Base-by-base conservation (phyloP, 208 protist species). In the Leishmania braziliensis region DNA sequence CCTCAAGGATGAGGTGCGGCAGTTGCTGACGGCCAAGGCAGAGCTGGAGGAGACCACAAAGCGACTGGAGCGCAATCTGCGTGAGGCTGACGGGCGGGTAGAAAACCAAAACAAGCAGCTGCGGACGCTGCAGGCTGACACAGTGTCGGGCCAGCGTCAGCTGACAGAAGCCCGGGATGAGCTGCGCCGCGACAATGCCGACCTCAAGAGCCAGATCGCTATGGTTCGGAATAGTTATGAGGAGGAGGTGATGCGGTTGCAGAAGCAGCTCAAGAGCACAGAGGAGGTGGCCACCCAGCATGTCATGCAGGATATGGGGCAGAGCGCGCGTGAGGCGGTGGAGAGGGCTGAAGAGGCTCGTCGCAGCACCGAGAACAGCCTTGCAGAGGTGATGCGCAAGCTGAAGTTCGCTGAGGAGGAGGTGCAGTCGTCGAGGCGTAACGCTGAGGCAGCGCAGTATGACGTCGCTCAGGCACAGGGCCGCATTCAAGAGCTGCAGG, bases 1-100 rank as follows among this genome's bases (percentile, higher is more conserved):
- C n/a, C 56, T 94, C 60, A 86, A 89, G 53, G 92, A 97, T 2
- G 92, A 97, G 81, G 56, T 92, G 20, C 90, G 91, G 16, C 78
- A 77, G 29, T 70, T 91, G 16, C 79, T 90, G 63, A 75, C 63
- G 26, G 78, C 84, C 6, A 86, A 89, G 66, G 75, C 78, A 29
- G 92, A 93, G 56, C 56, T 87, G 6, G 85, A 91, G 81, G 90
- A 94, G 43, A 60, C 75, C 29, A 83, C 76, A 74, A 71, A 83
- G 63, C 86, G 91, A 5, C 81, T 90, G 33, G 92, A 95, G 80
- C 86, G 89, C 53, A 89, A 81, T 18, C 88, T 87, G 39, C 78
- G 84, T 18, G 89, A 93, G 23, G 69, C 83, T 1, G 92, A 94
- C 48, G 87, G 84, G 23, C 83, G 86, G 18, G 70, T 75, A 16